Evolutionary conservation across 2,329 filamentous ascomycete species (phyloP).

Genomic region (Beauveria medogensis): DNA sequence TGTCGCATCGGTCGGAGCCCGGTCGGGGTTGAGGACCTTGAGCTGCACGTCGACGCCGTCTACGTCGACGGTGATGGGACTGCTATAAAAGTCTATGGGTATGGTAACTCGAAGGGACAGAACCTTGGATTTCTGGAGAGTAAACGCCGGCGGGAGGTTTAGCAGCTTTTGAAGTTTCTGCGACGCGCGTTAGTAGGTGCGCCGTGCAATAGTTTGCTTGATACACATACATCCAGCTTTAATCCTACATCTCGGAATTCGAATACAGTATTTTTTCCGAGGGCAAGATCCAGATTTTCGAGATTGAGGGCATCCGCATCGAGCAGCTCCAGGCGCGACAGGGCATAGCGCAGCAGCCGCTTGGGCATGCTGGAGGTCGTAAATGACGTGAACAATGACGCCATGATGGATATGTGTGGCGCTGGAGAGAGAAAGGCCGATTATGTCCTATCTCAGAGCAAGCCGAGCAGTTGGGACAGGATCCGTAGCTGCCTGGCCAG

Average conservation of each 20-base stretch:
- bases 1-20: slow-evolving; percentile 36
- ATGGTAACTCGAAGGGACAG: slow-evolving; percentile 71
- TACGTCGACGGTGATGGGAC: slow-evolving; percentile 72
- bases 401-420: slow-evolving; percentile 42
- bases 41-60: slow-evolving; percentile 70
- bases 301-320: slow-evolving; percentile 82
- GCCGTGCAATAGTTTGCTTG: not conserved
- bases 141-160: slow-evolving; percentile 63
- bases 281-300: slow-evolving; percentile 74
- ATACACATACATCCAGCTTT: slow-evolving; percentile 57
- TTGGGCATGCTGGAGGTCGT: slow-evolving; percentile 72
- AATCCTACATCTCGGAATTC: slow-evolving; percentile 83
- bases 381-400: slow-evolving; percentile 60
- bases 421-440: not conserved
- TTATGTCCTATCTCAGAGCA: not conserved
- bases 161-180: slow-evolving; percentile 74
- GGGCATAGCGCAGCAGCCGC: slow-evolving; percentile 76
- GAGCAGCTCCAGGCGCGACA: slow-evolving; percentile 76
- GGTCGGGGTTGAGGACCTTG: slow-evolving; percentile 35
- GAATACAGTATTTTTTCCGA: slow-evolving; percentile 73
- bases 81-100: slow-evolving; percentile 80
- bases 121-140: slow-evolving; percentile 66
- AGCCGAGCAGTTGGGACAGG: not conserved
- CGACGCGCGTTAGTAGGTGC: slow-evolving; percentile 15
- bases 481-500: not conserved